Conservation (phyloP, 768 basidiomycete genomes). For the Suillus alpinus region DNA sequence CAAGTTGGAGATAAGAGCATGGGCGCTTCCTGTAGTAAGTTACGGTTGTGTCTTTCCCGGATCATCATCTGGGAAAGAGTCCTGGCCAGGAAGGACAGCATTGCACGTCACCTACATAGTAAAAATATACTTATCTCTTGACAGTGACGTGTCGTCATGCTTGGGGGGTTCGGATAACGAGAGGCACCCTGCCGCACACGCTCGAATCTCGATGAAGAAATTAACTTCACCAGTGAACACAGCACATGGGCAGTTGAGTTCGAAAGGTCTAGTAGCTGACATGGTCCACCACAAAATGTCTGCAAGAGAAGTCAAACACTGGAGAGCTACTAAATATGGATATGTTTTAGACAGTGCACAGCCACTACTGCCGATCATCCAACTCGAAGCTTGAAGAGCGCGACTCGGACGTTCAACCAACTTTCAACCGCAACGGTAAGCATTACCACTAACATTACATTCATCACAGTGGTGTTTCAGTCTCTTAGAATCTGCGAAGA, state of each 20-base stretch:
- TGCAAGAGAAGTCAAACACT: not conserved
- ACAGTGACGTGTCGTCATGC: not conserved
- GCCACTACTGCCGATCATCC: not conserved
- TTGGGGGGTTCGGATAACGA: not conserved
- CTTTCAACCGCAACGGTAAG: too few relatives aligned
- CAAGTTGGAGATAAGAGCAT: slow-evolving; percentile 17
- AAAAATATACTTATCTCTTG: slow-evolving; percentile 18
- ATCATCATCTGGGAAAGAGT: not conserved
- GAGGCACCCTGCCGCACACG: too few relatives aligned
- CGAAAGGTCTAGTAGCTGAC: too few relatives aligned
- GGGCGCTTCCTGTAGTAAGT: not conserved
- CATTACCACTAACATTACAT: too few relatives aligned
- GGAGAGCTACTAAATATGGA: not conserved
- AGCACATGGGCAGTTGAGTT: too few relatives aligned
- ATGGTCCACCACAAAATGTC: too few relatives aligned
- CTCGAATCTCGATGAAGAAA: not conserved
- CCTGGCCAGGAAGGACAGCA: not conserved
- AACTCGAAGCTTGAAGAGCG: too few relatives aligned
- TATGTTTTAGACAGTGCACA: not conserved
- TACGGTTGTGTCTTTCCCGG: not conserved
- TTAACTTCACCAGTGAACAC: too few relatives aligned
- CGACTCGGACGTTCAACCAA: too few relatives aligned
- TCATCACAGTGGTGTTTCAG: not conserved
- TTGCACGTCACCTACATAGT: too few relatives aligned
- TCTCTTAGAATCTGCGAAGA: not conserved